phyloP scores from a whole-genome alignment of 257 asterid genomes.

The Buddleja alternifolia region DNA sequence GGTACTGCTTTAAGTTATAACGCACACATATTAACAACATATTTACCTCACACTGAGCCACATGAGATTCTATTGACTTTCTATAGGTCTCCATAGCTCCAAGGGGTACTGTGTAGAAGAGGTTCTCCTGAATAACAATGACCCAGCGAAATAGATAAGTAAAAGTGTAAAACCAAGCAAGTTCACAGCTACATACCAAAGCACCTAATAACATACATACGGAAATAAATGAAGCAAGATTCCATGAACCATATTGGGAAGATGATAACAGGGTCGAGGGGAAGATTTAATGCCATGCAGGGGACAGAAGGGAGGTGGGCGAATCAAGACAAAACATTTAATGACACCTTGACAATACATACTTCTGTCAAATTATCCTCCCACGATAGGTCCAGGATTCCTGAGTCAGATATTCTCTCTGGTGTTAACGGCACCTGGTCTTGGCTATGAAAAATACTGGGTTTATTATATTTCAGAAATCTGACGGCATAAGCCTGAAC shows the following conservation, averaged over 20 bases:
- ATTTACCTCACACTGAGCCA: slow-evolving; percentile 72
- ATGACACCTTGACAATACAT: slow-evolving; percentile 27
- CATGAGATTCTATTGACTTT: slow-evolving; percentile 65
- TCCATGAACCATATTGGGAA: slow-evolving; percentile 14
- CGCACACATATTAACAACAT: slow-evolving; percentile 11
- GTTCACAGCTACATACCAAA: slow-evolving; percentile 12
- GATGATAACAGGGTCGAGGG: neutral
- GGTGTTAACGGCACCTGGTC: slow-evolving; percentile 70
- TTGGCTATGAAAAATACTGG: slow-evolving; percentile 39
- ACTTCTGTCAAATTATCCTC: slow-evolving; percentile 72
- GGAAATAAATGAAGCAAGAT: slow-evolving; percentile 22
- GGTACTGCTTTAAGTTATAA: slow-evolving; percentile 11
- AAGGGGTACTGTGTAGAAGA: slow-evolving; percentile 66
- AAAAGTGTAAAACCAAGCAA: slow-evolving; percentile 20
- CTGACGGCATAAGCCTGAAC: slow-evolving; percentile 72
- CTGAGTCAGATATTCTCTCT: slow-evolving; percentile 60
- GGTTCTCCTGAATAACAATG: slow-evolving; percentile 62
- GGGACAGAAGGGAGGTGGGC: too few relatives aligned
- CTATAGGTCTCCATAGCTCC: slow-evolving; percentile 76
- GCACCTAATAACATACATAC: too few relatives aligned
- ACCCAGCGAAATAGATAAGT: slow-evolving; percentile 21
- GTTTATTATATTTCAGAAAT: slow-evolving; percentile 54
- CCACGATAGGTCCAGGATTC: slow-evolving; percentile 55
- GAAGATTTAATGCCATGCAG: neutral
- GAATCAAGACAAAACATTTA: too few relatives aligned